phyloP scores from a whole-genome alignment of 192 early-diverging fungal genomes.

The Coemansia sp. region DNA sequence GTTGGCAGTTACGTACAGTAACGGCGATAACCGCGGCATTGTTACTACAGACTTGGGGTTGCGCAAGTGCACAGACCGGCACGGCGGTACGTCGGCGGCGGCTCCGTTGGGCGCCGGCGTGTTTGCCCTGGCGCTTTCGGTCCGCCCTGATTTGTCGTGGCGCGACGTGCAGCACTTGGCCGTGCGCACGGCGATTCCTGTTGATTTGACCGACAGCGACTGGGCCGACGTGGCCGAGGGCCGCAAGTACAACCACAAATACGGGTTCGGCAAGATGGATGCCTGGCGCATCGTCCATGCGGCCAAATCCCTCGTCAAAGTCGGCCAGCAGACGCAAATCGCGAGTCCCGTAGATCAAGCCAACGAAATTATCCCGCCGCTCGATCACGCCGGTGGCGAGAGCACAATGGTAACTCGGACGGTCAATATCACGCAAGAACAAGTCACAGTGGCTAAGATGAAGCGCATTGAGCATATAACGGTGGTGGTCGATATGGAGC shows the following conservation, averaged over 20 bases:
- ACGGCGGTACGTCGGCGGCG: conserved; percentile 94
- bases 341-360: conserved; percentile 41
- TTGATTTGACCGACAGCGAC: conserved; percentile 66
- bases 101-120: conserved; percentile 91
- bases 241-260: conserved; percentile 86
- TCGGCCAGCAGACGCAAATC: conserved; percentile 66
- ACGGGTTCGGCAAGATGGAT: conserved; percentile 91
- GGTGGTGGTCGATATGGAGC: conserved; percentile 78
- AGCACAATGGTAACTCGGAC: conserved; percentile 31
- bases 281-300: conserved; percentile 76
- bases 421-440: conserved; percentile 49
- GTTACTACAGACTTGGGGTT: conserved; percentile 87
- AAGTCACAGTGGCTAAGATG: conserved; percentile 55
- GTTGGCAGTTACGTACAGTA: conserved; percentile 84
- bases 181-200: conserved; percentile 72
- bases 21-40: conserved; percentile 74
- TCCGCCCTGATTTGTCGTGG: conserved; percentile 94
- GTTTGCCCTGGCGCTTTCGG: conserved; percentile 78
- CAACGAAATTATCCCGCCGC: conserved; percentile 57
- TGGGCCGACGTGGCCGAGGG: conserved; percentile 73
- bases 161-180: conserved; percentile 88
- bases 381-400: conserved; percentile 33
- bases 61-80: conserved; percentile 68
- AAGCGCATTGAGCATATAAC: conserved; percentile 82
- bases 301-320: conserved; percentile 64